These are phyloP conservation scores for Solanum lycopersicoides DNA, from an alignment of 257 asterid species.

Conservation along the genomic window DNA sequence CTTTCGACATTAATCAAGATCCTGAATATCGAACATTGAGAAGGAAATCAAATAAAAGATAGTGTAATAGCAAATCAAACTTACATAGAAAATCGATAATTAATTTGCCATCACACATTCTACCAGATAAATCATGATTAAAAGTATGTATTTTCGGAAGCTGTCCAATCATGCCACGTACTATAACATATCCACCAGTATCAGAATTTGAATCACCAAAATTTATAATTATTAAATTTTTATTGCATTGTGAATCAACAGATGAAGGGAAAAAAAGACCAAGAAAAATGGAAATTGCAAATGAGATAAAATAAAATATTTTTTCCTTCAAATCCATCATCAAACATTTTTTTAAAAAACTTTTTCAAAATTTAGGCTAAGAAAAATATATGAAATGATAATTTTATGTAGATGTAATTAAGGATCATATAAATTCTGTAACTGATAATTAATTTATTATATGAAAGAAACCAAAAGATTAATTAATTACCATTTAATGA, in stretches of 20 bases:
- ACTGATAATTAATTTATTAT: background rate
- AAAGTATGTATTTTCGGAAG: constrained; percentile 27
- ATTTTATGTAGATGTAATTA: background rate
- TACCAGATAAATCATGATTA: constrained; percentile 23
- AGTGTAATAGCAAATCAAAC: background rate
- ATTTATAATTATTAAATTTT: constrained; percentile 28
- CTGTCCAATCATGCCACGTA: constrained; percentile 21
- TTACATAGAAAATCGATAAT: constrained; percentile 40
- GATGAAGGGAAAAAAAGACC: background rate
- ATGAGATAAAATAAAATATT: background rate
- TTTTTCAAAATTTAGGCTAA: background rate
- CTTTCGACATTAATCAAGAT: rapidly evolving
- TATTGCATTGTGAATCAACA: constrained; percentile 6
- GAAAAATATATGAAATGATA: background rate
- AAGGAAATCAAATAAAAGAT: too few relatives aligned
- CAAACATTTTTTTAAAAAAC: background rate
- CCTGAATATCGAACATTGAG: rapidly evolving
- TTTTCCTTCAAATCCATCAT: background rate
- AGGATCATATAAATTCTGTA: background rate
- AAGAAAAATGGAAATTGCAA: background rate
- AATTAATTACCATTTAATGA: background rate
- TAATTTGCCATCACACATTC: constrained; percentile 31
- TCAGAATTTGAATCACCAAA: constrained; percentile 51
- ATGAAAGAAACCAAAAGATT: background rate
- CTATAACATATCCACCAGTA: constrained; percentile 31